Evolutionary conservation across 768 basidiomycete genomes (phyloP).

Genomic region (Boletus reticulatus): DNA sequence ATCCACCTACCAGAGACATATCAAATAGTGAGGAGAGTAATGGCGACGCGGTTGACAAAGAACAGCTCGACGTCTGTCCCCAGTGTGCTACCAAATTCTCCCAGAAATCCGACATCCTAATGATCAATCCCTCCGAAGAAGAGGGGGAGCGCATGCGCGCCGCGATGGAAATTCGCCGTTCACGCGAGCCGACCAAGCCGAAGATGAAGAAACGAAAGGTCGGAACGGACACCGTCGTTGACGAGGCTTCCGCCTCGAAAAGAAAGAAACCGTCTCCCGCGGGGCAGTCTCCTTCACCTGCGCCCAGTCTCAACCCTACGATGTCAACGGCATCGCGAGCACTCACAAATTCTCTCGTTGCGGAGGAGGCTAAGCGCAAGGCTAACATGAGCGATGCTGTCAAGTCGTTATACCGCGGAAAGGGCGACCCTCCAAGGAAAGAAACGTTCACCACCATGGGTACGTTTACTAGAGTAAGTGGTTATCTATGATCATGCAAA

Average conservation of each 20-base stretch:
- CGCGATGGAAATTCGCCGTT: slow-evolving; percentile 56
- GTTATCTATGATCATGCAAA: background rate
- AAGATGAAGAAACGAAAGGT: slow-evolving; percentile 64
- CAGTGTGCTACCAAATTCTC: slow-evolving; percentile 75
- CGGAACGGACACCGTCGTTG: slow-evolving; percentile 25
- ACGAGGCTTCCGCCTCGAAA: slow-evolving; percentile 41
- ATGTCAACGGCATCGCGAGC: slow-evolving; percentile 60
- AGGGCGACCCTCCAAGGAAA: slow-evolving; percentile 58
- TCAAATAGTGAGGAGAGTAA: slow-evolving; percentile 29
- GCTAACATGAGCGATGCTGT: slow-evolving; percentile 84
- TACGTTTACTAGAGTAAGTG: slow-evolving; percentile 85
- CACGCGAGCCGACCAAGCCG: slow-evolving; percentile 53
- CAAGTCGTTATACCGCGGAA: slow-evolving; percentile 67
- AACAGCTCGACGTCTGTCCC: slow-evolving; percentile 62
- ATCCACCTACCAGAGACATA: slow-evolving; percentile 25
- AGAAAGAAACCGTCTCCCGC: slow-evolving; percentile 30
- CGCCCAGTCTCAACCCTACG: slow-evolving; percentile 41
- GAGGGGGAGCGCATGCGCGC: slow-evolving; percentile 59
- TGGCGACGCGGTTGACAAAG: slow-evolving; percentile 16
- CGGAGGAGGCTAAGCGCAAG: slow-evolving; percentile 82
- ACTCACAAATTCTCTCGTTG: slow-evolving; percentile 68
- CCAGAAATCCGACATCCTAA: slow-evolving; percentile 49
- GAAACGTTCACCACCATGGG: slow-evolving; percentile 92
- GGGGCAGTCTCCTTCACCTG: slow-evolving; percentile 21
- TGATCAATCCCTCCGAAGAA: slow-evolving; percentile 69